phyloP scores from a whole-genome alignment of 495 filamentous ascomycete species.

The Trichoderma erinaceum region DNA sequence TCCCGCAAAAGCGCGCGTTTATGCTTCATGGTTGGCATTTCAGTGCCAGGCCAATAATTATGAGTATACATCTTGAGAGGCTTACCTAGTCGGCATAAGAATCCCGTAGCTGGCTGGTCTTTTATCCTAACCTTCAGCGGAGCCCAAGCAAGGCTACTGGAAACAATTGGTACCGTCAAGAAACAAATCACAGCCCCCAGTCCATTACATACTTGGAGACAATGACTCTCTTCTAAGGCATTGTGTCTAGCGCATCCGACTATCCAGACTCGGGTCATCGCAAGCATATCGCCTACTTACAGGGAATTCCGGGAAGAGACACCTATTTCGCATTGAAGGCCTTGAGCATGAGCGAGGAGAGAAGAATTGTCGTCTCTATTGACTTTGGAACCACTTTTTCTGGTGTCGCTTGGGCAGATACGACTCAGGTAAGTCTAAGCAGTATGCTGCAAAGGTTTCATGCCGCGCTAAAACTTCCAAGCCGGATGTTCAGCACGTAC shows the following conservation, averaged over 20 bases:
- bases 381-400: conserved; percentile 46
- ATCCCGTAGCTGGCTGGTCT: not conserved
- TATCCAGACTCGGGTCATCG: not conserved
- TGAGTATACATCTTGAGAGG: not conserved
- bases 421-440: conserved; percentile 19
- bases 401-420: conserved; percentile 21
- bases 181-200: not conserved
- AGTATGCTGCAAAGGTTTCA: conserved; percentile 21
- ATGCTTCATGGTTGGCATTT: not conserved
- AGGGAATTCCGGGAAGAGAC: not conserved
- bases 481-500: conserved; percentile 26
- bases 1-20: not conserved
- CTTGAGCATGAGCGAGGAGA: conserved; percentile 8
- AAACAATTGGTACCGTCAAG: conserved; percentile 2
- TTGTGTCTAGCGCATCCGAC: not conserved
- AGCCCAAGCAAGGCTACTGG: not conserved
- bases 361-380: conserved; percentile 22
- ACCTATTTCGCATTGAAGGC: not conserved
- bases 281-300: not conserved
- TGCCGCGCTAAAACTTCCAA: conserved; percentile 20
- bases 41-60: not conserved
- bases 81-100: conserved; percentile 1
- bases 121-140: not conserved
- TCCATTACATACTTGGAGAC: not conserved
- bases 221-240: conserved; percentile 7